Conservation (phyloP, 768 basidiomycete genomes). For the Phanerochaete sordida region DNA sequence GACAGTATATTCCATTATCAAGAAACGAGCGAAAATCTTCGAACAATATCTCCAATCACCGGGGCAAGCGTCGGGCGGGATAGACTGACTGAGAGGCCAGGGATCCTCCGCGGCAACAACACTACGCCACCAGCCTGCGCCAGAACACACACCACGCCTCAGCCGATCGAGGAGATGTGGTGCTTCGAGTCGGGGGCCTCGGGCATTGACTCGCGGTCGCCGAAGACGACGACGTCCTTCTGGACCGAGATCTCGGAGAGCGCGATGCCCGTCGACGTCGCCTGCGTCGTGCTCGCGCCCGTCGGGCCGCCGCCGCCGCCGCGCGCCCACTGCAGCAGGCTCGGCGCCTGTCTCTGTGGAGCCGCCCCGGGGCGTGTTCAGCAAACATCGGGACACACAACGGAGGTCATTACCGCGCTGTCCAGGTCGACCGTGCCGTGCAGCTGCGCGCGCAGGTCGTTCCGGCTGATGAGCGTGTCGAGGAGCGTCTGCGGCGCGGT, state of each 20-base stretch:
- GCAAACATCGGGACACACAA: no score
- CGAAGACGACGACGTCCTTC: constrained; percentile 13
- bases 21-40: no score
- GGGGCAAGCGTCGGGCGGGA: no score
- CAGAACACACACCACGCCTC: no score
- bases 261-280: background rate
- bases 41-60: no score
- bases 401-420: constrained; percentile 9
- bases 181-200: background rate
- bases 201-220: constrained; percentile 2
- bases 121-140: no score
- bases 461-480: constrained; percentile 41
- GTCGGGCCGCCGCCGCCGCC: background rate
- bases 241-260: constrained; percentile 9
- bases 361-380: no score
- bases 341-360: constrained; percentile 9
- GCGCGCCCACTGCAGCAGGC: constrained; percentile 1
- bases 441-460: constrained; percentile 27
- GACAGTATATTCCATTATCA: no score
- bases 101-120: no score
- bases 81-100: no score
- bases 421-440: constrained; percentile 13
- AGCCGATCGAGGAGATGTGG: background rate
- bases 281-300: background rate
- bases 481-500: constrained; percentile 36